These are phyloP conservation scores for Collariella sp. DNA, from an alignment of 495 filamentous ascomycete genomes.

Conservation along the genomic window DNA sequence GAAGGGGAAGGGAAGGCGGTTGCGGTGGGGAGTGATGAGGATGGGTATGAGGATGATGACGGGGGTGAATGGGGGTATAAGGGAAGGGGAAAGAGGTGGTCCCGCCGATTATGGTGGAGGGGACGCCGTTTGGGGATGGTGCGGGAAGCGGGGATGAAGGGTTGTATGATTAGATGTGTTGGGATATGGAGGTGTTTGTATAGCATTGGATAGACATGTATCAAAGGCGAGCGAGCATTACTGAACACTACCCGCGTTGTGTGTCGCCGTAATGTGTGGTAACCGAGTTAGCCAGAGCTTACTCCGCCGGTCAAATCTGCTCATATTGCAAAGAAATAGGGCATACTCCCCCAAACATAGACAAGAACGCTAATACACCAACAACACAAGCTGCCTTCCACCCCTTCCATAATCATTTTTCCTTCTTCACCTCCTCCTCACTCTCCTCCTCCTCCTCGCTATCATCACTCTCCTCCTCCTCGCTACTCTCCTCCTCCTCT, in stretches of 20 bases:
- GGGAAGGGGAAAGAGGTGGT: constrained; percentile 44
- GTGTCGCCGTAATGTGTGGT: too few species aligned
- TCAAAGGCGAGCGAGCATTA: too few species aligned
- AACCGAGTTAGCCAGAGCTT: not conserved
- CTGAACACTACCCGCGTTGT: too few species aligned
- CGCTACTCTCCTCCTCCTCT: constrained; percentile 17
- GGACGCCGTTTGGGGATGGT: constrained; percentile 18
- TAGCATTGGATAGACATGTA: not conserved
- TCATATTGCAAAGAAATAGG: not conserved
- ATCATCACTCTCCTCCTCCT: not conserved
- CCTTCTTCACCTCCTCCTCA: not conserved
- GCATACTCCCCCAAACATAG: not conserved
- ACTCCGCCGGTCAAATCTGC: not conserved
- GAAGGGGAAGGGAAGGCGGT: constrained; percentile 41
- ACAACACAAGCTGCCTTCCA: not conserved
- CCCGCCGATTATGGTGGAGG: not conserved
- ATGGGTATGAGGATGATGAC: constrained; percentile 5
- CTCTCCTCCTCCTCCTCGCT: not conserved
- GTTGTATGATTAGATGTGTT: constrained; percentile 24
- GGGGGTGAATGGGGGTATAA: constrained; percentile 21
- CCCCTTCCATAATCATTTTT: not conserved
- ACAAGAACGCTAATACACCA: not conserved
- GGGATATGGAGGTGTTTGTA: not conserved
- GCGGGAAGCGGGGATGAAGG: constrained; percentile 25
- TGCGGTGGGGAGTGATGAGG: constrained; percentile 15